Evolutionary conservation across 2,329 filamentous ascomycete species (phyloP).

Genomic region (Exserohilum turcica): DNA sequence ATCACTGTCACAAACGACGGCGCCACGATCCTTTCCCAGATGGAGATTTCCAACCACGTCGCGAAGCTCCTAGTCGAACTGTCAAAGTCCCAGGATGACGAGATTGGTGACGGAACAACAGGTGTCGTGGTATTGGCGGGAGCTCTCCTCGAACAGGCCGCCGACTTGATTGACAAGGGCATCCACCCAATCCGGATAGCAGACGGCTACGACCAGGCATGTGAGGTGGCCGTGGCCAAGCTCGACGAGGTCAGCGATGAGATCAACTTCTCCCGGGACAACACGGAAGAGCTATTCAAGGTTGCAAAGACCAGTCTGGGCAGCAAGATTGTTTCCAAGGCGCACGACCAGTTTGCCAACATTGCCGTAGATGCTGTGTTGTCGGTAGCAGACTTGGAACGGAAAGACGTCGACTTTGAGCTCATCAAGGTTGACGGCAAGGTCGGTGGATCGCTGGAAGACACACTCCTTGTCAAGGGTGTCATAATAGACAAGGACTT

Average conservation of each 20-base stretch:
- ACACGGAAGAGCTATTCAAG: slow-evolving; percentile 86
- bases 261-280: slow-evolving; percentile 79
- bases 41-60: slow-evolving; percentile 99
- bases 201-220: slow-evolving; percentile 96
- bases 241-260: slow-evolving; percentile 91
- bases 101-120: slow-evolving; percentile 97
- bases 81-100: slow-evolving; percentile 97
- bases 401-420: slow-evolving; percentile 98
- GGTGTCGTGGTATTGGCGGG: slow-evolving; percentile 96
- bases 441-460: slow-evolving; percentile 90
- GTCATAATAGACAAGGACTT: slow-evolving; percentile 99
- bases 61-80: slow-evolving; percentile 96
- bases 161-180: slow-evolving; percentile 98
- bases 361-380: slow-evolving; percentile 97
- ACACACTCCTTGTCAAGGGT: slow-evolving; percentile 92
- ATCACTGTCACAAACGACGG: slow-evolving; percentile 99
- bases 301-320: slow-evolving; percentile 95
- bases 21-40: slow-evolving; percentile 93
- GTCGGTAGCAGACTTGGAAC: slow-evolving; percentile 92
- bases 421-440: slow-evolving; percentile 99
- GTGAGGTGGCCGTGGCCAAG: slow-evolving; percentile 92
- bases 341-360: slow-evolving; percentile 96
- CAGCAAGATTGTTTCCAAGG: slow-evolving; percentile 99
- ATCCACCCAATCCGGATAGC: slow-evolving; percentile 99
- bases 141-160: slow-evolving; percentile 92